Evolutionary conservation across 768 basidiomycete genomes (phyloP), one percentile per base, ranked within the genome.

Genomic region (Leccinellum rugosiceps): DNA sequence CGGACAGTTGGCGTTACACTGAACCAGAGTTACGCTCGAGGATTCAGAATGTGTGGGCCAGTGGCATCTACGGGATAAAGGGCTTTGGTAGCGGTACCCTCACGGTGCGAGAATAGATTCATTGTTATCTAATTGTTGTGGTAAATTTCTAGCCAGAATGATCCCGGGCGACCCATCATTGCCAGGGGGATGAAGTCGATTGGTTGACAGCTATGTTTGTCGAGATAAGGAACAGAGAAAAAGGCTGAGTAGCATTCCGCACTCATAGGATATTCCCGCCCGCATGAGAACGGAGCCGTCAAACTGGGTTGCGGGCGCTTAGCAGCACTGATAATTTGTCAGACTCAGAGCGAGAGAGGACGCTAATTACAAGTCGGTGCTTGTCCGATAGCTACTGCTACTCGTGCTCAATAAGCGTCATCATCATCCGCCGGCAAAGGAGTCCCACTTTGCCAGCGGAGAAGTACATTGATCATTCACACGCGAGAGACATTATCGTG

Each of bases 351-450:
- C 23, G 26, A 47, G 46, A 28, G 28, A 46, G 45, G 25, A 15
- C 23, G 45, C 45, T 15, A 15, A 25, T 46, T 4, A 25, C 45
- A 17, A 38, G 38, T 38, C 38, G 4, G 38, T 38, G 38, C 38
- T 38, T 10, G 38, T 38, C 35, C 35, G 17, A 28, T 28, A 28
- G 28, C 6, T 25, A 28, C 28, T n/a, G n/a, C n/a, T n/a, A 8
- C 34, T 15, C 34, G 34, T 35, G 34, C 34, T 17, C 34, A 63
- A 52, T 7, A n/a, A n/a, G n/a, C 60, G 38, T 61, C 19, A 53
- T 38, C 53, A 61, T 63, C 48, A 30, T 47, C 48, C 48, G 48
- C 13, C 49, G 50, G 49, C 30, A 35, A 41, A 34, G 43, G 50
- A 26, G 31, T 28, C 14, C 38, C n/a, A 41, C 38, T 19, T 34